Evolutionary conservation across 352 stramenopile species (phyloP).

Genomic region (Phytopythium oedochilum): DNA sequence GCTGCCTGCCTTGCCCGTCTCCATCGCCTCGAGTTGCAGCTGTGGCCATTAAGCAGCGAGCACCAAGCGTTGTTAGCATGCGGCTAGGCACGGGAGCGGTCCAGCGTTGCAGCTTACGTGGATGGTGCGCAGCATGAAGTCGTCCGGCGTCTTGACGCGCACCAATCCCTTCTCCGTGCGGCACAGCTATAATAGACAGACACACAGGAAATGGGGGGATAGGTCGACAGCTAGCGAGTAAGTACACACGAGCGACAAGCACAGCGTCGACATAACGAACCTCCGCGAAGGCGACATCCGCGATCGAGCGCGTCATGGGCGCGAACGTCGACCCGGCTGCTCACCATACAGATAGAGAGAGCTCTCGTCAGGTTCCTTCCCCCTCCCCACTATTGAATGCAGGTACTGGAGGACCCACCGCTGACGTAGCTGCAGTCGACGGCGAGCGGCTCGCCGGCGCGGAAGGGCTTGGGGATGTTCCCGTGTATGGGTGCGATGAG

Average conservation of each 20-base stretch:
- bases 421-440: conserved; percentile 85
- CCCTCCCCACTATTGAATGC: too few species aligned
- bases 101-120: conserved; percentile 25
- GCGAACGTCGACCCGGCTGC: conserved; percentile 71
- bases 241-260: background rate
- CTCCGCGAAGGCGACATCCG: conserved; percentile 78
- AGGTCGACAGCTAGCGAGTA: too few species aligned
- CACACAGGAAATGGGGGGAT: conserved; percentile 1
- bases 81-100: too few species aligned
- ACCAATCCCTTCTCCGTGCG: conserved; percentile 79
- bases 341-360: too few species aligned
- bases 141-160: conserved; percentile 69
- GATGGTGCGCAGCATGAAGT: conserved; percentile 73
- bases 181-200: conserved; percentile 38
- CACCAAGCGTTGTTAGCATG: too few species aligned
- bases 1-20: conserved; percentile 21
- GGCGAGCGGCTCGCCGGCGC: conserved; percentile 71
- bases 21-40: conserved; percentile 32
- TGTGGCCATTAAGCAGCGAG: conserved; percentile 4
- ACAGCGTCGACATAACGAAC: too few species aligned
- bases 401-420: conserved; percentile 32
- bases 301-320: conserved; percentile 66
- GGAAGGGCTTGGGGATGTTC: conserved; percentile 86
- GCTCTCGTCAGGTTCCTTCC: too few species aligned
- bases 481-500: conserved; percentile 83